phyloP scores from a whole-genome alignment of 345 rosid genomes.

The Cardamine chenopodiifolia region DNA sequence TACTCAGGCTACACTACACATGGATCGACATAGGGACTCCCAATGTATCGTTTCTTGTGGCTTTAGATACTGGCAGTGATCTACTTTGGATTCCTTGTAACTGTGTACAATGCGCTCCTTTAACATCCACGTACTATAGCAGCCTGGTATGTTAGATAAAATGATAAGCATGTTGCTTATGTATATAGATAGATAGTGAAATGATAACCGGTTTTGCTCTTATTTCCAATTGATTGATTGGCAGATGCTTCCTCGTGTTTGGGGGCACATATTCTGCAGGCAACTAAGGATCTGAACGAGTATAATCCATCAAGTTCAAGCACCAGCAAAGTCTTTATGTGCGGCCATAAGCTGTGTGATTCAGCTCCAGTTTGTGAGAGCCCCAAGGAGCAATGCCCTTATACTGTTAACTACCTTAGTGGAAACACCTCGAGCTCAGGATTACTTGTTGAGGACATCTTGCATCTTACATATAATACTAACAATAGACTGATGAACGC shows the following conservation, averaged over 20 bases:
- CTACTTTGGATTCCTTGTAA: conserved; percentile 90
- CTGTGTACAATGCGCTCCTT: conserved; percentile 77
- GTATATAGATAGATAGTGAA: neutral
- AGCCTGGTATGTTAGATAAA: conserved; percentile 56
- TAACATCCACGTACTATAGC: conserved; percentile 62
- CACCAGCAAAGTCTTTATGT: conserved; percentile 69
- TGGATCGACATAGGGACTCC: conserved; percentile 90
- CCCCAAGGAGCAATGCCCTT: conserved; percentile 71
- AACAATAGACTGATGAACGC: conserved; percentile 37
- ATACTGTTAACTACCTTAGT: conserved; percentile 51
- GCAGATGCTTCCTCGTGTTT: conserved; percentile 95
- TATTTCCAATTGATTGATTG: conserved; percentile 91
- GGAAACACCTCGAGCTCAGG: conserved; percentile 82
- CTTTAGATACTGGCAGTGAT: conserved; percentile 83
- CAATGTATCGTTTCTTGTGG: conserved; percentile 77
- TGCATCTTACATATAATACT: conserved; percentile 63
- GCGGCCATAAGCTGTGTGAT: conserved; percentile 74
- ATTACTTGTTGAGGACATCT: conserved; percentile 65
- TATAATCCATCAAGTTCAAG: conserved; percentile 72
- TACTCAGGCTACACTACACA: conserved; percentile 70
- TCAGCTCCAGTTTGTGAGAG: conserved; percentile 56
- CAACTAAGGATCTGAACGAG: conserved; percentile 75
- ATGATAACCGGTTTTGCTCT: conserved; percentile 72
- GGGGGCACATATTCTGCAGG: conserved; percentile 98
- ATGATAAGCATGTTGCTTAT: conserved; percentile 18